These are phyloP conservation scores for Sodiomyces alkalinus DNA, from an alignment of 2,329 filamentous ascomycete genomes.

Conservation along the genomic window DNA sequence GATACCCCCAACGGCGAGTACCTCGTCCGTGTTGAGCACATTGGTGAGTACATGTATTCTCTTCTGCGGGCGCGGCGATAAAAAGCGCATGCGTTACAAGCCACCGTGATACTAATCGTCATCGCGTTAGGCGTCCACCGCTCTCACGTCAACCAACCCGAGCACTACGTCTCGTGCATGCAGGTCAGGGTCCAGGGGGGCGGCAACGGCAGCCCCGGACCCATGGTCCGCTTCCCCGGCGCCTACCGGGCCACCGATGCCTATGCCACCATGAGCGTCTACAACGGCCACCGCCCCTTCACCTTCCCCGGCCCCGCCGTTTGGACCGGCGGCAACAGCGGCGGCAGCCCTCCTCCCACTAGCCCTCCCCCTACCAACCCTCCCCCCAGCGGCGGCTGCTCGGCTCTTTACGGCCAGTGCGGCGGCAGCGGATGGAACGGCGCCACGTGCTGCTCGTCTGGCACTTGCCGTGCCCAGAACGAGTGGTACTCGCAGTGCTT, in stretches of 20 bases:
- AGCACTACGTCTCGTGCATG: conserved; percentile 9
- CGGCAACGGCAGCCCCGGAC: conserved; percentile 8
- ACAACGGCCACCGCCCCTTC: conserved; percentile 7
- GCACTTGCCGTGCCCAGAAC: conserved; percentile 6
- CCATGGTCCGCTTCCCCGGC: conserved; percentile 15
- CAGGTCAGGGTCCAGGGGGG: conserved; percentile 9
- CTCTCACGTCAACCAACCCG: conserved; percentile 11
- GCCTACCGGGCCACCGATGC: conserved; percentile 13
- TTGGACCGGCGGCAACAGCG: conserved; percentile 2
- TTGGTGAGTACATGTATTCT: conserved; percentile 8
- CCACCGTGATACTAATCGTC: too few relatives aligned
- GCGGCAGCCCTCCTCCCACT: conserved; percentile 1
- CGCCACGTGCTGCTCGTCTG: conserved; percentile 7
- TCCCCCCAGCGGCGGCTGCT: neutral
- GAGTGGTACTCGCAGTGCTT: conserved; percentile 10
- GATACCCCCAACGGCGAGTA: conserved; percentile 21
- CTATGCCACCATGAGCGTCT: conserved; percentile 11
- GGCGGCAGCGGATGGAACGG: conserved; percentile 7
- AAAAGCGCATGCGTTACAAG: neutral
- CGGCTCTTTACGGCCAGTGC: conserved; percentile 2
- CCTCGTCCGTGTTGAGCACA: conserved; percentile 19
- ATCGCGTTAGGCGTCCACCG: conserved; percentile 7
- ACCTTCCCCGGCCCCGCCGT: conserved; percentile 4
- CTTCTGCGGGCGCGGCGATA: too few relatives aligned
- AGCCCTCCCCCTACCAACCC: neutral